Base-by-base conservation (phyloP, 169 alveolate genomes). In the Plasmodium coatneyi region DNA sequence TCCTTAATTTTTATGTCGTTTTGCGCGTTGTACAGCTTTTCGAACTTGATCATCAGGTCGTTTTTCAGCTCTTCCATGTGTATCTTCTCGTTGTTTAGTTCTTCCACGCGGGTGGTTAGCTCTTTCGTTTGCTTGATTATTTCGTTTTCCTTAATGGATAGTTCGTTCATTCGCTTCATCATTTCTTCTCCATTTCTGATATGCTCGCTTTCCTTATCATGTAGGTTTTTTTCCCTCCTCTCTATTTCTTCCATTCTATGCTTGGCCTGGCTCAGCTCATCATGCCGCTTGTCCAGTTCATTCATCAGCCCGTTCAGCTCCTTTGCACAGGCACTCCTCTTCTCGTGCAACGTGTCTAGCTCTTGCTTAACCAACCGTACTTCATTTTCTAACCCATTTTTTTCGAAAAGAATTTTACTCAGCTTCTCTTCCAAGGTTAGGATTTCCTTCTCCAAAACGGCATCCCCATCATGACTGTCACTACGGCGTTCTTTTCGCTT, bases 1-100 rank as follows among this genome's bases (percentile, higher is more conserved):
- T 87, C 93, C 54, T 87, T 87, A 2, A 87, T 80, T 87, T 87
- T 87, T 39, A 87, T 79, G 34, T 87, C 87, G 32, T 87, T 87
- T 25, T 87, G 93, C n/a, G 86, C 93, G 39, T 28, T 87, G 49
- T 87, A 34, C 54, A 87, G 46, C 19, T 87, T 78, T 25, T 87
- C 93, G 49, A 78, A 87, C 49, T 79, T 87, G 5, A 79, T 7
- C 86, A 87, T 87, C 32, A 87, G 46, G 28, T 87, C 93, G 34
- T 87, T 87, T 87, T 87, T 87, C 71, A 87, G 71, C 19, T 87
- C 89, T 34, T 87, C 93, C 54, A 87, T 30, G 30, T 87, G 90
- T 1, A 79, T 87, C 32, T 79, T 70, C 28, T 87, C 89, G 49
- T 60, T 78, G 22, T 87, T 22, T 52, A 87, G 49, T 79, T 87